Percentiles rank a stretch among this genome's conserved stretches.
Conservation (phyloP, 768 basidiomycete species). For the Kondoa malvinella region DNA sequence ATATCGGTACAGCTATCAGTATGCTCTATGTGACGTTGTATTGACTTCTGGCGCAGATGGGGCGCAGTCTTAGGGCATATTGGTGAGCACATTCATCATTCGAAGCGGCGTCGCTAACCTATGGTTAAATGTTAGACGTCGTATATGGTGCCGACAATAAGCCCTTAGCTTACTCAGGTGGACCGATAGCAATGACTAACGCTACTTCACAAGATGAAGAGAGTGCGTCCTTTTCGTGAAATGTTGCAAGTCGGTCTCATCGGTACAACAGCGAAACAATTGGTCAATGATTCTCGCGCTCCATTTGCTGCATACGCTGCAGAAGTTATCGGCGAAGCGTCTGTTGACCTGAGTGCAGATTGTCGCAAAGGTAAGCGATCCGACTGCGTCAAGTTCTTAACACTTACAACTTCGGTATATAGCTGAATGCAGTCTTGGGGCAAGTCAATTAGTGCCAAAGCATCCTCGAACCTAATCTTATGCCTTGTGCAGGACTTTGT, state of each 20-base stretch:
- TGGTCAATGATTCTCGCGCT: background rate
- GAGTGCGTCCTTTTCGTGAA: background rate
- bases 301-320: background rate
- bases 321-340: background rate
- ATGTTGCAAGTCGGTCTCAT: background rate
- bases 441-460: too few relatives aligned
- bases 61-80: background rate
- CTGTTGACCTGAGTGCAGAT: background rate
- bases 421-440: too few relatives aligned
- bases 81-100: too few relatives aligned
- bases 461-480: too few relatives aligned
- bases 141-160: background rate
- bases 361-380: background rate
- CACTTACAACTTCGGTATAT: too few relatives aligned
- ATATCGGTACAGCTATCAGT: too few relatives aligned
- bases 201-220: background rate
- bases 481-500: too few relatives aligned
- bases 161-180: background rate
- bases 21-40: background rate
- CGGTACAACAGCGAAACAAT: background rate
- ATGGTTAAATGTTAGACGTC: background rate
- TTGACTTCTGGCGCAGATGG: too few relatives aligned
- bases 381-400: too few relatives aligned
- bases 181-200: background rate
- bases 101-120: background rate